A percentile compares a stretch with the other conserved stretches of the same genome.
phyloP scores from a whole-genome alignment of 2,329 filamentous ascomycete genomes.

The Calonectria fujianensis region DNA sequence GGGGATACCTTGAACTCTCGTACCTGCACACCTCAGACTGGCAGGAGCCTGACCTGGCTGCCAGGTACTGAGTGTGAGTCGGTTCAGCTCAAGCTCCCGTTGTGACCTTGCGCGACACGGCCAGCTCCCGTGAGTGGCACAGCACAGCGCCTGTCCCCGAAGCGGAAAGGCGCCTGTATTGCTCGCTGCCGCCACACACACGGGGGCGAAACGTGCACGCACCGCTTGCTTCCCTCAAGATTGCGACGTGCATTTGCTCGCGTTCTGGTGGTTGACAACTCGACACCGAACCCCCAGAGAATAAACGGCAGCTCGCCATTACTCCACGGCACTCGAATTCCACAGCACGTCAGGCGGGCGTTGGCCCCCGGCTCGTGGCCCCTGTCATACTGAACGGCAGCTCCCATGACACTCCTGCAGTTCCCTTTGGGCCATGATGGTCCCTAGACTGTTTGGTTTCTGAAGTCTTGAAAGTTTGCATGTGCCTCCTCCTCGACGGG shows the following conservation, averaged over 20 bases:
- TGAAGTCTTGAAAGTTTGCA: slow-evolving; percentile 10
- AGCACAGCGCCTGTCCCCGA: slow-evolving; percentile 44
- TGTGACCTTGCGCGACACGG: slow-evolving; percentile 23
- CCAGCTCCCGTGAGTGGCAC: slow-evolving; percentile 31
- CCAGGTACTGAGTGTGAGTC: slow-evolving; percentile 16
- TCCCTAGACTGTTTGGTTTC: slow-evolving; percentile 15
- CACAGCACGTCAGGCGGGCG: slow-evolving; percentile 52
- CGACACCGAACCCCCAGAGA: slow-evolving; percentile 38
- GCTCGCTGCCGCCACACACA: slow-evolving; percentile 42
- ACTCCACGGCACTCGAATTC: slow-evolving; percentile 50
- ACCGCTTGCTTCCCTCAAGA: slow-evolving; percentile 46
- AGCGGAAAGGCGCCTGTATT: slow-evolving; percentile 54
- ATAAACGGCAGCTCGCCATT: slow-evolving; percentile 11
- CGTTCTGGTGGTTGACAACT: slow-evolving; percentile 18
- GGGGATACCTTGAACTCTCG: slow-evolving; percentile 14
- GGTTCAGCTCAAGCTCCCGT: slow-evolving; percentile 28
- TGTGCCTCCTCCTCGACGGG: slow-evolving; percentile 13
- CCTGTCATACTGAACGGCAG: slow-evolving; percentile 30
- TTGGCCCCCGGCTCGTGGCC: slow-evolving; percentile 37
- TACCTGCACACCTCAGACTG: slow-evolving; percentile 5
- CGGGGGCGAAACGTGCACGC: slow-evolving; percentile 48
- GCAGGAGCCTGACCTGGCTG: slow-evolving; percentile 15
- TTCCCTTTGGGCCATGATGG: slow-evolving; percentile 21
- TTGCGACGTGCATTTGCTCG: slow-evolving; percentile 39
- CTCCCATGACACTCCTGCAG: slow-evolving; percentile 41